These are phyloP conservation scores for Lasiosphaeria hispida DNA, from an alignment of 495 filamentous ascomycete species.

Conservation along the genomic window DNA sequence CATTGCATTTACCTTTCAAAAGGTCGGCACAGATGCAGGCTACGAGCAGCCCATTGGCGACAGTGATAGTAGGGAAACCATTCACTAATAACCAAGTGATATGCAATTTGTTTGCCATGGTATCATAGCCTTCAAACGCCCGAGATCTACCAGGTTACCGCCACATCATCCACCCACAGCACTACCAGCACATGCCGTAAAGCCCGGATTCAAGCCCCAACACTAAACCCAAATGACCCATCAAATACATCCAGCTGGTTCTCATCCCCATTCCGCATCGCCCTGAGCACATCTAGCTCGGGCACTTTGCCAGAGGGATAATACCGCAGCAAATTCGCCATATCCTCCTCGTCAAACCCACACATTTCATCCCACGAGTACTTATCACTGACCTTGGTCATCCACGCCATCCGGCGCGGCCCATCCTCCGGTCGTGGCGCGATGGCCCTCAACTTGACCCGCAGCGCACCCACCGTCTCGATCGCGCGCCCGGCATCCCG, in stretches of 20 bases:
- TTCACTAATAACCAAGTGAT: too few species aligned
- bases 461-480: conserved; percentile 72
- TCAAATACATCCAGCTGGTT: conserved; percentile 52
- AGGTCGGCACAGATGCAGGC: too few species aligned
- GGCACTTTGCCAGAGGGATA: conserved; percentile 58
- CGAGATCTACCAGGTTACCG: neutral
- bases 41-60: too few species aligned
- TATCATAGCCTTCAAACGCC: too few species aligned
- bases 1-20: too few species aligned
- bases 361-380: conserved; percentile 87
- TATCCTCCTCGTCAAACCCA: conserved; percentile 78
- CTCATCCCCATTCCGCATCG: conserved; percentile 46
- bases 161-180: conserved; percentile 3
- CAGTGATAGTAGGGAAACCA: too few species aligned
- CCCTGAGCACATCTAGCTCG: conserved; percentile 46
- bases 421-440: conserved; percentile 73
- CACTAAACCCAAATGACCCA: conserved; percentile 57
- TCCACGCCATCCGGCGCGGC: conserved; percentile 92
- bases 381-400: conserved; percentile 83
- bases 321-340: conserved; percentile 69
- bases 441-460: conserved; percentile 73
- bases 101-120: too few species aligned
- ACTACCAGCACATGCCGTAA: neutral
- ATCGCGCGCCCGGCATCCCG: conserved; percentile 77
- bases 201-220: conserved; percentile 42